Evolutionary conservation across 768 basidiomycete genomes (phyloP), one percentile per base, ranked within the genome.

Genomic region (Pulveroboletus sp.): DNA sequence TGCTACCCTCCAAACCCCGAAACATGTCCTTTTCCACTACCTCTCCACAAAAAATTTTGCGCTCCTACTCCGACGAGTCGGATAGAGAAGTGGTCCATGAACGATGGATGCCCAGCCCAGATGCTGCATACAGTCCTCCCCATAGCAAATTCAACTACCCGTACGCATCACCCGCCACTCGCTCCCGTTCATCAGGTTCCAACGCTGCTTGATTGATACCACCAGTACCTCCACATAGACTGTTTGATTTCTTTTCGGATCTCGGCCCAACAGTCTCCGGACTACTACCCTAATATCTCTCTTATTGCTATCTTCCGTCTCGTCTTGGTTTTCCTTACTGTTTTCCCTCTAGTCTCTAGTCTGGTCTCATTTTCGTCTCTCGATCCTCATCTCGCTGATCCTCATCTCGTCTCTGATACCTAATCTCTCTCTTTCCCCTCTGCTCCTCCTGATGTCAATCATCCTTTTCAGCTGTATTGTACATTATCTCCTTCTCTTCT

Each of bases 51-150:
- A 81, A 79, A 73, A 77, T 83, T 68, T 63, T 58, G 43, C 78
- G 83, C 45, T 79, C 82, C 29, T 74, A 79, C 53, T 82, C 82
- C 46, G 85, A 86, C 61, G 83, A 85, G 70, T 85, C 83, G 55
- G 71, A 70, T 50, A 68, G 66, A 57, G 71, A 77, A 55, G 70
- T 73, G 63, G 78, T 82, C 37, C 82, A 78, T 51, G 77, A 85
- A 61, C 76, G 81, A 53, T 86, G 85, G 85, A 70, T 85, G 38
- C 85, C 85, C 13, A 74, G 76, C 26, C 59, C 65, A 34, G 63
- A 68, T 20, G 29, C 68, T 45, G 66, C 67, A 31, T 65, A 67
- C 45, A 67, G 72, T 35, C 72, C 72, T 8, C 73, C 70, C 17
- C 64, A 59, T 4, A 65, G 72, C 26, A 68, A 65, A 38, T 48